Evolutionary conservation across 441 rosid species (phyloP).

Genomic region (Daphne laureola): DNA sequence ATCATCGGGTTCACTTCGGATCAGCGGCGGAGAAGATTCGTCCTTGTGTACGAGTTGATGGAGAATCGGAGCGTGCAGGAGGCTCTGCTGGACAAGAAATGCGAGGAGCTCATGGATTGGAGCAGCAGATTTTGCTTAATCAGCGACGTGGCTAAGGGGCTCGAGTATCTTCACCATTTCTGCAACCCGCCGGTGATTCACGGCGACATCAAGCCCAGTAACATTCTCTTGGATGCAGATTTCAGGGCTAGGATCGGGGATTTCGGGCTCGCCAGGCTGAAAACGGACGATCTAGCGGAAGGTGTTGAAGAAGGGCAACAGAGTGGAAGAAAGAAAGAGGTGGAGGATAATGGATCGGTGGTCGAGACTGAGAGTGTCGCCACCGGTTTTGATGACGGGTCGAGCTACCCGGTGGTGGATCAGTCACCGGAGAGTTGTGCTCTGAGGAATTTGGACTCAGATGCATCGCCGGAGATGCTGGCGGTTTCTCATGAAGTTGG

Average conservation of each 20-base stretch:
- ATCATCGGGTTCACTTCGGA: slow-evolving; percentile 69
- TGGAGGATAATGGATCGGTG: slow-evolving; percentile 68
- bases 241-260: slow-evolving; percentile 75
- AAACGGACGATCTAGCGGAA: slow-evolving; percentile 36
- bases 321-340: slow-evolving; percentile 18
- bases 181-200: slow-evolving; percentile 65
- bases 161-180: slow-evolving; percentile 52
- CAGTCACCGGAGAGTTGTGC: slow-evolving; percentile 54
- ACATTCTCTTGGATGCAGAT: slow-evolving; percentile 48
- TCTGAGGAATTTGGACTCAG: slow-evolving; percentile 37
- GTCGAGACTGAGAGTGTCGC: slow-evolving; percentile 55
- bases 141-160: slow-evolving; percentile 56
- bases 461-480: slow-evolving; percentile 29
- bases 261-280: slow-evolving; percentile 72
- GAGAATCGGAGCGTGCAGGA: slow-evolving; percentile 77
- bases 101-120: slow-evolving; percentile 67
- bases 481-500: slow-evolving; percentile 41
- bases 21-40: slow-evolving; percentile 41
- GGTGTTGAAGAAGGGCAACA: slow-evolving; percentile 25
- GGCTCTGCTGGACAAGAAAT: slow-evolving; percentile 58
- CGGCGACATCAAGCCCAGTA: slow-evolving; percentile 80
- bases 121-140: slow-evolving; percentile 41
- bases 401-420: slow-evolving; percentile 16
- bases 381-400: slow-evolving; percentile 45
- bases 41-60: slow-evolving; percentile 76